Percentiles rank a stretch among this genome's conserved stretches.
Evolutionary conservation across 352 stramenopile genomes (phyloP).

Genomic region (Globisporangium polare): DNA sequence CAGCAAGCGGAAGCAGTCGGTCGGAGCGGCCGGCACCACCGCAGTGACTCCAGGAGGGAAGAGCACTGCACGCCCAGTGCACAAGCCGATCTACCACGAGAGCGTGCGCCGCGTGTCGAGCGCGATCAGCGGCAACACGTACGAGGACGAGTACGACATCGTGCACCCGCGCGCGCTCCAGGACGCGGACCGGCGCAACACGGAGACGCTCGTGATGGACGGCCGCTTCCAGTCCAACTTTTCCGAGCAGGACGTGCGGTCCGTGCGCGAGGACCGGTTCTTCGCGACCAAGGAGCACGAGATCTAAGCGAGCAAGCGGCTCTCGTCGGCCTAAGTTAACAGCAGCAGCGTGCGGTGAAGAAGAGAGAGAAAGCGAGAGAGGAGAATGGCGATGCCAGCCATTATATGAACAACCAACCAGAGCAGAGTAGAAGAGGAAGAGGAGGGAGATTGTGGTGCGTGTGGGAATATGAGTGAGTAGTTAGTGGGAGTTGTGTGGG

Average conservation of each 20-base stretch:
- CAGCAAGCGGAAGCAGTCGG: slow-evolving; percentile 9
- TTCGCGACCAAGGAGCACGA: slow-evolving; percentile 16
- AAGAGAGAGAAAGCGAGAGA: background rate
- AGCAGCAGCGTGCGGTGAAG: background rate
- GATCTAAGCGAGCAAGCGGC: slow-evolving; percentile 2
- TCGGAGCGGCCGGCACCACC: background rate
- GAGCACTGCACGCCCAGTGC: background rate
- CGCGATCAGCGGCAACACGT: slow-evolving; percentile 12
- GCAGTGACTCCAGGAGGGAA: slow-evolving; percentile 7
- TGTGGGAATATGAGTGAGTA: background rate
- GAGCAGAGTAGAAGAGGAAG: background rate
- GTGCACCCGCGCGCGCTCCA: slow-evolving; percentile 54
- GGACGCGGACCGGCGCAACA: slow-evolving; percentile 58
- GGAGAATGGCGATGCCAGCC: background rate
- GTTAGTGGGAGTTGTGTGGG: background rate
- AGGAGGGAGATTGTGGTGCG: background rate
- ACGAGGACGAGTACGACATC: slow-evolving; percentile 70
- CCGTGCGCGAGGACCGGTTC: slow-evolving; percentile 21
- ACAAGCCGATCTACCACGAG: slow-evolving; percentile 12
- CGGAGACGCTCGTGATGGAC: slow-evolving; percentile 57
- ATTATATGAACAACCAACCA: background rate
- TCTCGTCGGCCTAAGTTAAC: slow-evolving; percentile 2
- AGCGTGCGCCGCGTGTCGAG: background rate
- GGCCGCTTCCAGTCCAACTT: slow-evolving; percentile 63
- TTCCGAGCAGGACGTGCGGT: slow-evolving; percentile 36